Percentiles rank a stretch among this genome's conserved stretches.
Evolutionary conservation across 2,329 filamentous ascomycete genomes (phyloP).

Genomic region (Venturia asperata): DNA sequence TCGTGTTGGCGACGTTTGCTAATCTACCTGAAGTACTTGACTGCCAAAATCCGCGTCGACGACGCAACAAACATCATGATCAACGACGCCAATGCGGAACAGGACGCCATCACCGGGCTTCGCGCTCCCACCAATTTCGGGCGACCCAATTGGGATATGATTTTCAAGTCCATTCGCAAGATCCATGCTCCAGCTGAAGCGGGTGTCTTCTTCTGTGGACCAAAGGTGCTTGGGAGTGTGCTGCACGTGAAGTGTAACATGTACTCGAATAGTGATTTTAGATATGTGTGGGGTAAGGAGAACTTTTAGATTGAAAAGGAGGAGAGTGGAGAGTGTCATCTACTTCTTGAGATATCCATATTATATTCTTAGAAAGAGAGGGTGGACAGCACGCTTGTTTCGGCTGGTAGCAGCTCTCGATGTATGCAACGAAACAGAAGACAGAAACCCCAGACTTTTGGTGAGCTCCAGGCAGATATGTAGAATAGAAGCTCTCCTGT

Average conservation of each 20-base stretch:
- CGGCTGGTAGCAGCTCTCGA: neutral
- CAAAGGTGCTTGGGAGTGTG: constrained; percentile 68
- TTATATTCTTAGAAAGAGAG: neutral
- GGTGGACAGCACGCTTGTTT: constrained; percentile 14
- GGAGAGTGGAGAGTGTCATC: constrained; percentile 14
- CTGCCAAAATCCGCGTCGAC: constrained; percentile 77
- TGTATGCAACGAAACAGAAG: neutral
- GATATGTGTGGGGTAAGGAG: constrained; percentile 62
- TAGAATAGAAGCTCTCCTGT: neutral
- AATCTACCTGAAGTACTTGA: constrained; percentile 55
- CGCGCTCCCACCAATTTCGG: constrained; percentile 80
- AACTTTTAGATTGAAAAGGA: constrained; percentile 49
- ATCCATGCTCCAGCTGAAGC: constrained; percentile 44
- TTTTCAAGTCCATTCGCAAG: constrained; percentile 76
- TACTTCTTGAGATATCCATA: constrained; percentile 16
- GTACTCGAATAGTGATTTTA: constrained; percentile 72
- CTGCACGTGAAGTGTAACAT: constrained; percentile 82
- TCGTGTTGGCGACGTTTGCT: neutral
- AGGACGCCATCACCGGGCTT: constrained; percentile 76
- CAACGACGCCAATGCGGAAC: constrained; percentile 77
- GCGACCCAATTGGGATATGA: constrained; percentile 83
- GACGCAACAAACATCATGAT: constrained; percentile 91
- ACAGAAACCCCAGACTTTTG: neutral
- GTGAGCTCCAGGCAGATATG: neutral
- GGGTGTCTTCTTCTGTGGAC: constrained; percentile 66